Evolutionary conservation across 306 rosid genomes (phyloP).

Genomic region (Glycine soja): DNA sequence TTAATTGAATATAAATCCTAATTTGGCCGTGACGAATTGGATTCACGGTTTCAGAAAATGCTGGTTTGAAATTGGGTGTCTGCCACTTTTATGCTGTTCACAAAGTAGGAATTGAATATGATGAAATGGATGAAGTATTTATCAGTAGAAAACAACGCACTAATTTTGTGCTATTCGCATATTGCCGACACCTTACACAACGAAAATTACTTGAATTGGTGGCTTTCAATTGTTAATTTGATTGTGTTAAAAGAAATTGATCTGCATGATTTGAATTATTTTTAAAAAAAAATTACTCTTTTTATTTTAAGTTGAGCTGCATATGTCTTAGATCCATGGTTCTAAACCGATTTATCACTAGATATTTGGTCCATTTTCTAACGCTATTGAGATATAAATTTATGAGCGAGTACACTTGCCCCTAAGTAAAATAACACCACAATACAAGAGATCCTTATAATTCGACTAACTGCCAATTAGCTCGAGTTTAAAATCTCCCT

Average conservation of each 20-base stretch:
- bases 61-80: constrained; percentile 35
- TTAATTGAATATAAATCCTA: constrained; percentile 39
- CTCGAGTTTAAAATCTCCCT: no score
- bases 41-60: constrained; percentile 31
- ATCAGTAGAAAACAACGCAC: constrained; percentile 28
- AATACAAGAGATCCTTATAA: no score
- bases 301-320: no score
- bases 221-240: constrained; percentile 37
- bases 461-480: no score
- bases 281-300: no score
- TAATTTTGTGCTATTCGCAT: constrained; percentile 1
- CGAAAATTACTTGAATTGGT: constrained; percentile 13
- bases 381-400: no score
- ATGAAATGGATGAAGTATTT: constrained; percentile 1
- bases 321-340: no score
- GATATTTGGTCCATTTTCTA: no score
- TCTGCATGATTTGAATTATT: not conserved
- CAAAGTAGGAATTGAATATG: constrained; percentile 32
- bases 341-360: no score
- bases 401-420: no score
- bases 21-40: constrained; percentile 18
- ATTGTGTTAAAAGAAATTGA: constrained; percentile 14
- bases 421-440: no score
- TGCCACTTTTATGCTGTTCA: constrained; percentile 43
- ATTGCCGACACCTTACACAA: constrained; percentile 13